Conservation (phyloP, 345 rosid genomes). For the Boechera stricta region DNA sequence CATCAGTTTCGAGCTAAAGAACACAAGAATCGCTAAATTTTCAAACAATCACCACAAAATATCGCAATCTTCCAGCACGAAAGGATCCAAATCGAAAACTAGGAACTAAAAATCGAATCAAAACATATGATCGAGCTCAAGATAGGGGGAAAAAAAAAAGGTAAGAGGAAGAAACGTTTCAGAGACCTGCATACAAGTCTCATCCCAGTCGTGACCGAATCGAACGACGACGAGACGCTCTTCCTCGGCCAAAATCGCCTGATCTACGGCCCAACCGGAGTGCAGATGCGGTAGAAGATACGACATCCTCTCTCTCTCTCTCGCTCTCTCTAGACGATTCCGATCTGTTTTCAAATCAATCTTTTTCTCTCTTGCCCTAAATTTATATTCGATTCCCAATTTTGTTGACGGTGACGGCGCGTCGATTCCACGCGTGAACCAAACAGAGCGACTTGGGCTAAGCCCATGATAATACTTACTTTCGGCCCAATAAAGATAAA, state of each 20-base stretch:
- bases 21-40: neutral
- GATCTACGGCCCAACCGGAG: slow-evolving; percentile 97
- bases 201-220: slow-evolving; percentile 97
- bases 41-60: neutral
- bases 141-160: neutral
- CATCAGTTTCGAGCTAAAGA: slow-evolving; percentile 7
- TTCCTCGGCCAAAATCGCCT: slow-evolving; percentile 92
- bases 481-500: neutral
- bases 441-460: neutral
- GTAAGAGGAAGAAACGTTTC: neutral
- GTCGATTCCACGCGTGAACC: neutral
- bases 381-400: neutral
- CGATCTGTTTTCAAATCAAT: slow-evolving; percentile 19
- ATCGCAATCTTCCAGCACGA: neutral
- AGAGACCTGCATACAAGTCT: slow-evolving; percentile 91
- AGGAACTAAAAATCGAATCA: neutral
- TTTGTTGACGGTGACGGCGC: slow-evolving; percentile 13
- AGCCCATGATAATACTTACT: neutral
- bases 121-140: neutral
- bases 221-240: slow-evolving; percentile 91
- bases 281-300: slow-evolving; percentile 88
- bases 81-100: neutral
- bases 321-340: slow-evolving; percentile 5
- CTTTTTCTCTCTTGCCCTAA: neutral
- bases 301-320: slow-evolving; percentile 55